Conservation (phyloP, 1,284 basidiomycete genomes). For the Papiliotrema fonsecae region DNA sequence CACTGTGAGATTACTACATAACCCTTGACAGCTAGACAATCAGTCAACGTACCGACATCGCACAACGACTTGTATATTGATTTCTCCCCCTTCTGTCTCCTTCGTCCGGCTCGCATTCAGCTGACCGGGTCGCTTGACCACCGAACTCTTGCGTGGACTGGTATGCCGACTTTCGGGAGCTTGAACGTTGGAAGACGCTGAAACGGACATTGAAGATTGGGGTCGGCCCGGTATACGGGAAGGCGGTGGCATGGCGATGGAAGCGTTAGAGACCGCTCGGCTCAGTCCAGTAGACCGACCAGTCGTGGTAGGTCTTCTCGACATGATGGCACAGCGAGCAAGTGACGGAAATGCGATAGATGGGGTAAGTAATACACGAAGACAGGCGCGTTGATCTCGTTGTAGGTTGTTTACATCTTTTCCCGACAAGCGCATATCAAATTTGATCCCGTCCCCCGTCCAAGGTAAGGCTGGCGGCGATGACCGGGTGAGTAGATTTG, state of each 20-base stretch:
- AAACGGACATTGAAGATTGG: constrained; percentile 13
- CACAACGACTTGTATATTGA: constrained; percentile 86
- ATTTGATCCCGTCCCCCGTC: no score
- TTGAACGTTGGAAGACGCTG: constrained; percentile 4
- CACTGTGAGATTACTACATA: constrained; percentile 50
- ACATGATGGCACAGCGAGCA: constrained; percentile 17
- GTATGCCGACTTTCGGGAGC: constrained; percentile 8
- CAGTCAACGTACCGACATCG: constrained; percentile 61
- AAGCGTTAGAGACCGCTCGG: constrained; percentile 22
- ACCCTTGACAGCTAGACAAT: neutral
- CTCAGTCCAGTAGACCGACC: constrained; percentile 7
- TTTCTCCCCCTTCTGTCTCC: constrained; percentile 30
- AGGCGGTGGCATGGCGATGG: constrained; percentile 34
- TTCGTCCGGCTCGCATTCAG: constrained; percentile 5
- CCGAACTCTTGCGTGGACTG: constrained; percentile 16
- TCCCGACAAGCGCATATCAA: no score
- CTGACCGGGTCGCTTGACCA: neutral
- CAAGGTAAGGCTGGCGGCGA: no score
- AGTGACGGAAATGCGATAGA: constrained; percentile 5
- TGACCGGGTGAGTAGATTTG: no score
- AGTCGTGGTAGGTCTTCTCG: constrained; percentile 20
- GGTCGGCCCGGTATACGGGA: constrained; percentile 18
- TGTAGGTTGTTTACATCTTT: no score
- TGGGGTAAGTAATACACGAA: constrained; percentile 6
- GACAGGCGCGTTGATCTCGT: constrained; percentile 29